phyloP scores from a whole-genome alignment of 441 rosid species.

The Sinapis alba region DNA sequence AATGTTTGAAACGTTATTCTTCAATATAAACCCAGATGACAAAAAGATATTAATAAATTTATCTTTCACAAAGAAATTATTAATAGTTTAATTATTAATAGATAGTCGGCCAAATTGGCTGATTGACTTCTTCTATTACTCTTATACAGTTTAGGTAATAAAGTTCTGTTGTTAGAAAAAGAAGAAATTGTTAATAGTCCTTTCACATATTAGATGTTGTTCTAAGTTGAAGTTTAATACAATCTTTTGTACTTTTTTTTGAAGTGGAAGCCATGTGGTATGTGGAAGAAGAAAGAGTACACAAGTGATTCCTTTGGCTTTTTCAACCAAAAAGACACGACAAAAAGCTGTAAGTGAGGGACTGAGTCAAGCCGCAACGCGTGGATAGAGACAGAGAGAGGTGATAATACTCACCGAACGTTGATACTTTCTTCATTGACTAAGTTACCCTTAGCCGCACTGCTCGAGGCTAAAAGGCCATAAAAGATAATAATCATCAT shows the following conservation, averaged over 20 bases:
- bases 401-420: not conserved
- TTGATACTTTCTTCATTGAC: constrained; percentile 28
- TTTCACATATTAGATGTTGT: no score
- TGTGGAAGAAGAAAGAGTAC: constrained; percentile 9
- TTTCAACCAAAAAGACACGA: constrained; percentile 17
- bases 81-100: no score
- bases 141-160: no score
- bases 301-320: constrained; percentile 21
- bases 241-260: no score
- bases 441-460: constrained; percentile 16
- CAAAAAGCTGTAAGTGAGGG: constrained; percentile 20
- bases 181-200: no score
- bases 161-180: no score
- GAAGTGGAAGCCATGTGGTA: constrained; percentile 29
- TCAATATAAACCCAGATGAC: not conserved
- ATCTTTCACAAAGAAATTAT: no score
- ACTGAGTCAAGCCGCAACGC: constrained; percentile 35
- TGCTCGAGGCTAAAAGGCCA: constrained; percentile 1
- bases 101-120: no score
- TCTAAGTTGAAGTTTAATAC: no score
- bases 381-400: not conserved
- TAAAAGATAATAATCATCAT: constrained; percentile 2
- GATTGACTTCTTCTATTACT: no score
- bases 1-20: not conserved
- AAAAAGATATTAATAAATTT: no score